Evolutionary conservation across 345 rosid genomes (phyloP), one percentile per base, ranked within the genome.

Genomic region (Hirschfeldia incana): DNA sequence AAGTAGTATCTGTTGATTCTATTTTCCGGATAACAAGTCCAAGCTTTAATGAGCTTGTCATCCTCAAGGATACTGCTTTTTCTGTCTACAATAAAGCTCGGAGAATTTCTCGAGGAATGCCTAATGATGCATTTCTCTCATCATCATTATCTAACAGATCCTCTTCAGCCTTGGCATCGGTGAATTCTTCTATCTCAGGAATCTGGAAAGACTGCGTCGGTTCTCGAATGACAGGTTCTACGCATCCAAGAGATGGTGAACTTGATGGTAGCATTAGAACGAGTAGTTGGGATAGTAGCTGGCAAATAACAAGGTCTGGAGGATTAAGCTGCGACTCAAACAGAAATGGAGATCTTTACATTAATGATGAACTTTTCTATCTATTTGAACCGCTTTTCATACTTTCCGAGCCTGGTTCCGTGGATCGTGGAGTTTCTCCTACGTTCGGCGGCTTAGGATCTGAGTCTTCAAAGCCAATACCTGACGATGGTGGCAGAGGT

Each of bases 321-420:
- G 96, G 94, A 58, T 84, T 93, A 83, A 93, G 86, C 77, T 82
- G 87, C 73, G 98, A 95, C 74, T 85, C 91, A 80, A 87, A 78
- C 79, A 87, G 97, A 89, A 85, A 90, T 71, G 97, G 98, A 57
- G 97, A 90, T 74, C 73, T 83, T 82, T 69, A 79, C 71, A 75
- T 74, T 55, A 92, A 82, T 33, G 98, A 91, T 72, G 97, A 92
- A 72, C 70, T 65, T 67, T 90, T 85, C 68, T 93, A 85, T 82
- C 77, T 96, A 90, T 93, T 96, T 83, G 98, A 96, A 84, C 99
- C 99, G 33, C 93, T 96, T 72, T 96, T 89, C 84, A 89, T 96
- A 83, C 97, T 96, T 76, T 87, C 99, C 5, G 97, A 96, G 83
- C 92, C 99, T 84, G 98, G 98, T 81, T 91, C 97, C 46, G 83